phyloP scores from a whole-genome alignment of 805 yeast species.

The Barnettozyma wickerhamii region DNA sequence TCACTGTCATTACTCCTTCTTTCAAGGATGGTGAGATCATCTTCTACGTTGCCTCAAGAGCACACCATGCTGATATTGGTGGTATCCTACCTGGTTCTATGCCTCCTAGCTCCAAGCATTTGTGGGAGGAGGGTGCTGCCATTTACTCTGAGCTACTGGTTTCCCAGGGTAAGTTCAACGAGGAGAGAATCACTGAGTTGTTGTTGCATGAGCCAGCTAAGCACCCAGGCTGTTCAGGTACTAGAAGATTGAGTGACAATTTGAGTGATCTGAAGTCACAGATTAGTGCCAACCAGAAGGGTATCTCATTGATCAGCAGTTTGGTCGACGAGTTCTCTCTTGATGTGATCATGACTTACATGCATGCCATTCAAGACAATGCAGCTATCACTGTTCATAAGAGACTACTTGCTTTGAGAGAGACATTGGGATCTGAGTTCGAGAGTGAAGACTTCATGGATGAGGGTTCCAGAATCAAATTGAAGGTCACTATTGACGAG shows the following conservation, averaged over 20 bases:
- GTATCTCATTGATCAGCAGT: constrained; percentile 58
- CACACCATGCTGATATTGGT: constrained; percentile 96
- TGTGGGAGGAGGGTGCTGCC: constrained; percentile 90
- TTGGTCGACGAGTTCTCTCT: constrained; percentile 62
- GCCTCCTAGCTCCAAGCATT: constrained; percentile 85
- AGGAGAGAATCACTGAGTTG: constrained; percentile 56
- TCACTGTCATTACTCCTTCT: constrained; percentile 90
- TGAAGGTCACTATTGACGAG: constrained; percentile 47
- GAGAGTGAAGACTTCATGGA: constrained; percentile 67
- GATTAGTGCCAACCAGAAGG: constrained; percentile 84
- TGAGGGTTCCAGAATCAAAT: constrained; percentile 68
- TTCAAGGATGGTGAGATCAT: constrained; percentile 57
- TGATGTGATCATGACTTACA: constrained; percentile 59
- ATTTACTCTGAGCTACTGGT: constrained; percentile 77
- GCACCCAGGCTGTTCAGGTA: constrained; percentile 84
- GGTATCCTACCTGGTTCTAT: constrained; percentile 89
- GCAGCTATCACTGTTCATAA: constrained; percentile 69
- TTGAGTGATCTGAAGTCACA: constrained; percentile 82
- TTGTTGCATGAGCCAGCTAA: constrained; percentile 72
- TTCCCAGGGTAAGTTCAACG: constrained; percentile 68
- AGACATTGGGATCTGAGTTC: constrained; percentile 37
- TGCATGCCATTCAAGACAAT: constrained; percentile 78
- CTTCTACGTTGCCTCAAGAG: constrained; percentile 90
- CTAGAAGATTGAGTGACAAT: constrained; percentile 79
- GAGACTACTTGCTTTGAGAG: constrained; percentile 42